Percentiles rank a stretch among this genome's conserved stretches.
Evolutionary conservation across 2,329 filamentous ascomycete genomes (phyloP).

Genomic region (Verticillium zaregamsianum): DNA sequence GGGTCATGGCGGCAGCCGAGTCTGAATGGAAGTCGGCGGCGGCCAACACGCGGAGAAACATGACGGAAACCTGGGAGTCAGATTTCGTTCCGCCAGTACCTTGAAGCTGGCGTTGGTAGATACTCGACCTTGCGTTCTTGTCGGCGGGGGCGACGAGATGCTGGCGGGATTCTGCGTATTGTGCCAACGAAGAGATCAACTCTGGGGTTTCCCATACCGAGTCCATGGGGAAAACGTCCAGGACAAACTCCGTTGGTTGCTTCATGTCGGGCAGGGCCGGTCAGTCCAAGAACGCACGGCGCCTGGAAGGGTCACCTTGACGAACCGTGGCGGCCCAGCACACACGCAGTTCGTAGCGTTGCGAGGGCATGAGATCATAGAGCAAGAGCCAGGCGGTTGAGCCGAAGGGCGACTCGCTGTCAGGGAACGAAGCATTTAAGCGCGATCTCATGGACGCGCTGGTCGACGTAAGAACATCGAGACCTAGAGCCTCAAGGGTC

Average conservation of each 20-base stretch:
- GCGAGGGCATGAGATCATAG: slow-evolving; percentile 61
- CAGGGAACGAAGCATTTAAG: slow-evolving; percentile 66
- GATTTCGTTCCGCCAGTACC: background rate
- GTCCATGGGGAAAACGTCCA: slow-evolving; percentile 60
- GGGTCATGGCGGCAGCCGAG: slow-evolving; percentile 68
- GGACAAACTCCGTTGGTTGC: slow-evolving; percentile 80
- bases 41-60: slow-evolving; percentile 71
- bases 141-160: slow-evolving; percentile 12
- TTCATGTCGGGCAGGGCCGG: slow-evolving; percentile 29
- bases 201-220: slow-evolving; percentile 58
- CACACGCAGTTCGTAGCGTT: slow-evolving; percentile 84
- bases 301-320: background rate
- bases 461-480: slow-evolving; percentile 60
- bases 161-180: slow-evolving; percentile 53
- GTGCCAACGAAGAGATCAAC: slow-evolving; percentile 61
- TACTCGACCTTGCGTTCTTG: slow-evolving; percentile 10
- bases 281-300: background rate
- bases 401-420: slow-evolving; percentile 46
- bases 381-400: slow-evolving; percentile 76
- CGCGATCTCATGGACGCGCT: slow-evolving; percentile 54
- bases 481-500: slow-evolving; percentile 55
- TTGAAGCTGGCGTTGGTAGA: background rate
- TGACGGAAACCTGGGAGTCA: slow-evolving; percentile 37
- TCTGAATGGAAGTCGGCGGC: slow-evolving; percentile 82
- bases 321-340: slow-evolving; percentile 92